phyloP scores from a whole-genome alignment of 805 yeast genomes.

The Candida fluviatilis region DNA sequence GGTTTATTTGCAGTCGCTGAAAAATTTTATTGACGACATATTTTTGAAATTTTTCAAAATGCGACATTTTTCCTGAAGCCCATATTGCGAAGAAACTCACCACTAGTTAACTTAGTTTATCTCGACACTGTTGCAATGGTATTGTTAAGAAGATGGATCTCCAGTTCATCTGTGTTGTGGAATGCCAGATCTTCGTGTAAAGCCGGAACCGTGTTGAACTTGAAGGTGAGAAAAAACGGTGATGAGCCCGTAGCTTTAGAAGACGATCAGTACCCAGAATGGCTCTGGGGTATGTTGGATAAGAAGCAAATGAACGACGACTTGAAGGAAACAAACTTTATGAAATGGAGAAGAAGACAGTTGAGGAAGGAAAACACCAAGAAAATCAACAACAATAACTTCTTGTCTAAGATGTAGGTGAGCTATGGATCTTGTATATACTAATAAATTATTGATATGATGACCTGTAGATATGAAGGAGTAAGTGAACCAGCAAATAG shows the following conservation, averaged over 20 bases:
- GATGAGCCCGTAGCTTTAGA: conserved; percentile 84
- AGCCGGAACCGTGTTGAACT: conserved; percentile 69
- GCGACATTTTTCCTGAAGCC: conserved; percentile 1
- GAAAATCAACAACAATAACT: conserved; percentile 74
- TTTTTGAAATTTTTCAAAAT: conserved; percentile 6
- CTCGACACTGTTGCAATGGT: neutral
- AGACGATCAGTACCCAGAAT: conserved; percentile 86
- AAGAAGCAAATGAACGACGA: conserved; percentile 52
- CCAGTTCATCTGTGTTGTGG: conserved; percentile 1
- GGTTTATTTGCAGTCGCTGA: neutral
- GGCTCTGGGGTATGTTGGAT: conserved; percentile 90
- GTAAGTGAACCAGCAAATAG: no score
- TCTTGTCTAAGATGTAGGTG: conserved; percentile 51
- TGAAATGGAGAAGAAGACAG: conserved; percentile 61
- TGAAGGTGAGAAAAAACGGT: conserved; percentile 75
- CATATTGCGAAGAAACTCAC: no score
- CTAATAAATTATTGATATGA: neutral
- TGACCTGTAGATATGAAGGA: no score
- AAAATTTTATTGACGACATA: conserved; percentile 3
- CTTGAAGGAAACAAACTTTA: conserved; percentile 57
- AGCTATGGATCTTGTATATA: conserved; percentile 7
- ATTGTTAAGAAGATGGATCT: conserved; percentile 2
- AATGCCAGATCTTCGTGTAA: conserved; percentile 36
- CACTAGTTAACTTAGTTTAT: no score
- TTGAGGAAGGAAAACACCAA: conserved; percentile 65